A percentile compares a stretch with the other conserved stretches of the same genome.
phyloP scores from a whole-genome alignment of 805 yeast species.

The Starmera caribaea region DNA sequence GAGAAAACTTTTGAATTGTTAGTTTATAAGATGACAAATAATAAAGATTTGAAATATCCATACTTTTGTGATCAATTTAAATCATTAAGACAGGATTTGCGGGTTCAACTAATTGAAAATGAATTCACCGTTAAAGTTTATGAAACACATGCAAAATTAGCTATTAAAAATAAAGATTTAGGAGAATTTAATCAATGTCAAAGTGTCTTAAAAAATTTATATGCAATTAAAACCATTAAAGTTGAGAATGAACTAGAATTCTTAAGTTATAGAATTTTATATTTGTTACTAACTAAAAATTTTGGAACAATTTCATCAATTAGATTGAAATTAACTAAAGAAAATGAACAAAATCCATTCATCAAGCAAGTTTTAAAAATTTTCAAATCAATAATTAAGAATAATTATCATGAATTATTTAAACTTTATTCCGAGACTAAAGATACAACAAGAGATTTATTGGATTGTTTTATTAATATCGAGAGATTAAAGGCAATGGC shows the following conservation, averaged over 20 bases:
- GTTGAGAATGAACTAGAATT: constrained; percentile 49
- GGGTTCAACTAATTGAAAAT: constrained; percentile 80
- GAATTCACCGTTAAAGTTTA: constrained; percentile 72
- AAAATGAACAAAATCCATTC: constrained; percentile 11
- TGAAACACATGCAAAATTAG: constrained; percentile 80
- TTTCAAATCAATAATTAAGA: constrained; percentile 22
- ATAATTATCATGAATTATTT: constrained; percentile 49
- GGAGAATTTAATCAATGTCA: constrained; percentile 97
- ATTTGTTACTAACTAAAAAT: constrained; percentile 67
- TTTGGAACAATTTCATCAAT: constrained; percentile 20
- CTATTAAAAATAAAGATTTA: constrained; percentile 71
- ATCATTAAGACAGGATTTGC: constrained; percentile 85
- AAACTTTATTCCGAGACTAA: constrained; percentile 28
- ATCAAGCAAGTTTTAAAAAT: constrained; percentile 20
- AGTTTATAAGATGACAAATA: constrained; percentile 33
- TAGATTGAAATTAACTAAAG: constrained; percentile 34
- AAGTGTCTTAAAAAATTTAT: constrained; percentile 62
- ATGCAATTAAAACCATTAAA: constrained; percentile 30
- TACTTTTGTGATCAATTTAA: constrained; percentile 86
- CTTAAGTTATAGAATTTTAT: constrained; percentile 61
- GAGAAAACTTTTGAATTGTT: constrained; percentile 47
- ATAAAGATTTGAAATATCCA: constrained; percentile 45
- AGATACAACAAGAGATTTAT: constrained; percentile 33
- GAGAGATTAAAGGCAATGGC: constrained; percentile 50
- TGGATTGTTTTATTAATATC: constrained; percentile 45